Conservation (phyloP, 129 eudicot species). For the Gnaphalium uliginosum region DNA sequence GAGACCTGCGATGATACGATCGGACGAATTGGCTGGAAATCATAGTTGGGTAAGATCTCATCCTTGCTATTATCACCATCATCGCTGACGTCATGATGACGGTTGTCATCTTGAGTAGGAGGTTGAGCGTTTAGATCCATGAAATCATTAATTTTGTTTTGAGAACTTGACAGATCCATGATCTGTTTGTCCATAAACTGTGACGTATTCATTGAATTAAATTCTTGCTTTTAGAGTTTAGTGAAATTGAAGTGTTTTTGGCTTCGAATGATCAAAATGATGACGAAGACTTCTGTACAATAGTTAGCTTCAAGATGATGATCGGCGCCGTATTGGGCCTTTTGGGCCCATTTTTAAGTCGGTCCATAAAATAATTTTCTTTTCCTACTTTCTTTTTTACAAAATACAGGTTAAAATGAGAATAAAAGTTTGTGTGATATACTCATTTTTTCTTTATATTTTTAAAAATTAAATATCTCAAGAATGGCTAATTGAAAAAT, state of each 20-base stretch:
- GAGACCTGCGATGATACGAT: constrained; percentile 40
- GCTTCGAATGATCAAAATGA: not conserved
- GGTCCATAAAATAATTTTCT: not conserved
- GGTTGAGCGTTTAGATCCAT: constrained; percentile 59
- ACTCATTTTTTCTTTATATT: no score
- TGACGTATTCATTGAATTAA: constrained; percentile 68
- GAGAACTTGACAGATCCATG: constrained; percentile 90
- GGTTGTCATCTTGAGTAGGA: constrained; percentile 36
- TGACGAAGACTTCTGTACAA: not conserved
- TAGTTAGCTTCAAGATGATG: not conserved
- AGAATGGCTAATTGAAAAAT: no score
- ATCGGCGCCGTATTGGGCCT: not conserved
- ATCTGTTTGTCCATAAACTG: constrained; percentile 94
- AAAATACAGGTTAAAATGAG: no score
- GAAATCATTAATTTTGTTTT: constrained; percentile 42
- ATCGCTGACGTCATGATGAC: constrained; percentile 23
- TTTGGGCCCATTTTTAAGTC: not conserved
- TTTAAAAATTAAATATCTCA: no score
- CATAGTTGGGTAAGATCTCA: constrained; percentile 79
- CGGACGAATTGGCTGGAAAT: constrained; percentile 83
- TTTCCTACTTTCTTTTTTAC: no score
- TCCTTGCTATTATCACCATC: constrained; percentile 35
- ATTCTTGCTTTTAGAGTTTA: not conserved
- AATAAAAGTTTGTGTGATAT: no score
- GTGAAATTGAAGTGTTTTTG: not conserved